Evolutionary conservation across 345 rosid species (phyloP), one percentile per base, ranked within the genome.

Genomic region (Eucalyptus tenuipes): DNA sequence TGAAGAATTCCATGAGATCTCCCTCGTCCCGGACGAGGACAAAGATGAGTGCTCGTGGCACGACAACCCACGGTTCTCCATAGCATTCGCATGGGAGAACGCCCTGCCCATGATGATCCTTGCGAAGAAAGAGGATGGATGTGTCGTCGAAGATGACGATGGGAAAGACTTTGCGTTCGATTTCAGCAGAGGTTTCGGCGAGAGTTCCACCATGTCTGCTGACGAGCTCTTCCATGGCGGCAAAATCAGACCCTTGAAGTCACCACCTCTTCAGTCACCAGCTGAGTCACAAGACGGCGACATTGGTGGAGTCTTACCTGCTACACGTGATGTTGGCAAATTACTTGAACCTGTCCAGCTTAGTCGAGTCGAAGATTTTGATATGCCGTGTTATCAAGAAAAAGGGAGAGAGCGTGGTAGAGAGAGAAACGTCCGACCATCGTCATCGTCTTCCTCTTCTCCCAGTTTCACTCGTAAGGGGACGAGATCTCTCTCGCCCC

Each of bases 171-270:
- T 88, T 27, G 92, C 90, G 89, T 91, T 92, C 86, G 92, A 92
- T 86, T 91, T 93, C 88, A 53, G 71, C 22, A 90, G 94, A 16
- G 89, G 89, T 2, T 86, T 84, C 7, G 20, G 82, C 37, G 91
- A 90, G 47, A 48, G n/a, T 7, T 89, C 90, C 64, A 88, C 92
- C 91, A 88, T 90, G 64, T 92, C 94, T 17, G 95, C 95, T 4
- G 94, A 93, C 40, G 95, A 93, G 90, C 89, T 93, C 88, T 93
- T 93, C 88, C 89, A 90, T 87, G 91, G 91, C 71, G 95, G 95
- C 17, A 90, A 92, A 89, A 93, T 93, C 85, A 89, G 93, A 88
- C 93, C 95, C 75, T 88, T 93, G 93, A 90, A 90, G 86, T 61
- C 89, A 17, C 48, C 84, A 33, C 89, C 64, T 86, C 90, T 37